Conservation (phyloP, 306 rosid genomes). For the Vicia faba region DNA sequence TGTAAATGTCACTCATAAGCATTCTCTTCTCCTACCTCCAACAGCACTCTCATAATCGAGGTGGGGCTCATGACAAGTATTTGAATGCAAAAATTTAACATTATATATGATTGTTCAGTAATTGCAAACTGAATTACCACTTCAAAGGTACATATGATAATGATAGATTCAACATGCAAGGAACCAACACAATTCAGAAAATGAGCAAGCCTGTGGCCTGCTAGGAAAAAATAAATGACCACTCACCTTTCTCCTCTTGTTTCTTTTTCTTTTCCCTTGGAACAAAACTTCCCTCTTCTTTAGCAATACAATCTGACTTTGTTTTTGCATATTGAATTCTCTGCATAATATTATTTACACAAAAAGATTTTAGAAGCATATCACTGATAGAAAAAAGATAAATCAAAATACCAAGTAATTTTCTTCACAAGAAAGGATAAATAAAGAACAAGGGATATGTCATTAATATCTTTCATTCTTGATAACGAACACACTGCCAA, state of each 20-base stretch:
- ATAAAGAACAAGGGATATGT: neutral
- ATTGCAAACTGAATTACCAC: slow-evolving; percentile 19
- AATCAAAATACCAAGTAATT: slow-evolving; percentile 26
- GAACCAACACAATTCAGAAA: slow-evolving; percentile 20
- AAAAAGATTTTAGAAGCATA: slow-evolving; percentile 26
- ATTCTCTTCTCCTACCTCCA: neutral
- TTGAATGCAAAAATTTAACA: slow-evolving; percentile 7
- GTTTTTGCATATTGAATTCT: slow-evolving; percentile 91
- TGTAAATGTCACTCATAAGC: neutral
- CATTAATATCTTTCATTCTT: neutral
- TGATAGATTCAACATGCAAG: neutral
- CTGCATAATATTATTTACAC: slow-evolving; percentile 51
- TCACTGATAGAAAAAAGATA: slow-evolving; percentile 8
- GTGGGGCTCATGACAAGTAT: slow-evolving; percentile 9
- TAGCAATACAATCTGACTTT: slow-evolving; percentile 94
- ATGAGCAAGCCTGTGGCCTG: neutral
- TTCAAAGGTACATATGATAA: slow-evolving; percentile 6
- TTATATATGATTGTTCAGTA: slow-evolving; percentile 10
- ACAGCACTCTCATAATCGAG: neutral
- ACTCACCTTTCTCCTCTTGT: slow-evolving; percentile 92
- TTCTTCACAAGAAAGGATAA: neutral
- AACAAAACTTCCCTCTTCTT: slow-evolving; percentile 91
- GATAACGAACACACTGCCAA: slow-evolving; percentile 20
- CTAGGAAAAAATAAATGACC: slow-evolving; percentile 19
- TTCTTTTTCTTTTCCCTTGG: slow-evolving; percentile 98